These are phyloP conservation scores for Quercus robur DNA, from an alignment of 306 rosid genomes.

Conservation along the genomic window DNA sequence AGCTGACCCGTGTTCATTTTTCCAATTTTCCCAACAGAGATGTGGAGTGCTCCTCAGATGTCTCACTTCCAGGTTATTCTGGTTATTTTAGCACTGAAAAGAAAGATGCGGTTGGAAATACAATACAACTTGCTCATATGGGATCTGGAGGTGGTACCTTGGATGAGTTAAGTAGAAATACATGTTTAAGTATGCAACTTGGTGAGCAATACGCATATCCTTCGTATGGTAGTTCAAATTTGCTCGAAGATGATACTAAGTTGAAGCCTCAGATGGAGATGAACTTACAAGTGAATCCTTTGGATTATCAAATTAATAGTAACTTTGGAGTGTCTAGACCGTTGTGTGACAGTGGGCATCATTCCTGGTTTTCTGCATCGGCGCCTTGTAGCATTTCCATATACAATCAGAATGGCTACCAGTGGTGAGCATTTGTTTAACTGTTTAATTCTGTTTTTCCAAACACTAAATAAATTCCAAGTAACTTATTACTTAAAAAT, in stretches of 20 bases:
- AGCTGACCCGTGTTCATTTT: constrained; percentile 3
- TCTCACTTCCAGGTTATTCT: constrained; percentile 45
- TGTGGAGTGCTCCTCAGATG: constrained; percentile 53
- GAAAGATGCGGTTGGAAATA: constrained; percentile 44
- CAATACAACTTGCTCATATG: constrained; percentile 42
- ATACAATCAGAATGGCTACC: constrained; percentile 49
- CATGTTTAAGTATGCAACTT: constrained; percentile 43
- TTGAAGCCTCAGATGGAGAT: constrained; percentile 26
- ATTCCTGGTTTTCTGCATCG: constrained; percentile 51
- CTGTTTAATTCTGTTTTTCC: not conserved
- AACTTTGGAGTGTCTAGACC: constrained; percentile 46
- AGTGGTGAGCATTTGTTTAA: constrained; percentile 36
- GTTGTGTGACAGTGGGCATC: constrained; percentile 51
- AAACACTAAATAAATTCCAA: not conserved
- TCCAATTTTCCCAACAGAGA: constrained; percentile 39
- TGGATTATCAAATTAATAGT: constrained; percentile 51
- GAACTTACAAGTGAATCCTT: constrained; percentile 31
- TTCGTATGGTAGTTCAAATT: constrained; percentile 19
- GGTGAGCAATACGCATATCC: constrained; percentile 52
- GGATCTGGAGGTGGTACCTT: constrained; percentile 44
- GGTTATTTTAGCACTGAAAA: constrained; percentile 38
- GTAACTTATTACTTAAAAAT: not conserved
- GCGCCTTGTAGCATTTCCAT: constrained; percentile 55
- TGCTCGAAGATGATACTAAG: constrained; percentile 31
- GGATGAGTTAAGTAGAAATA: constrained; percentile 44